Base-by-base conservation (phyloP, 352 stramenopile genomes). In the Phytopythium montanum region DNA sequence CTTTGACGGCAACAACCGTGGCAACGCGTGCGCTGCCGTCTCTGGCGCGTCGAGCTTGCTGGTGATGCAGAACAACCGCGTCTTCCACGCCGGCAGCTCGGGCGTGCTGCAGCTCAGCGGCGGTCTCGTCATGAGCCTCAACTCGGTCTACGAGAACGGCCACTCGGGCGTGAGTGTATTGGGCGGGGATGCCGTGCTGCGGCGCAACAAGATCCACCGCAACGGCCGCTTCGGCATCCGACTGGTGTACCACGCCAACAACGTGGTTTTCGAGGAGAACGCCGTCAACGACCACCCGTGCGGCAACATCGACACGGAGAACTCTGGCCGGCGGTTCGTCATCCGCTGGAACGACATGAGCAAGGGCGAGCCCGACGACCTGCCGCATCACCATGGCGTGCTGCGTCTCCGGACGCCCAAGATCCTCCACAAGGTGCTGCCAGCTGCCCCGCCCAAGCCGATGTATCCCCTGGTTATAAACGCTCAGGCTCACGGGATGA, bases 231-330 rank as follows among this genome's bases (percentile, higher is more conserved):
- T 91, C 63, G 85, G 85, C 8, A 77, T 94, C 54, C 70, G 85
- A 0, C 45, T 94, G 26, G 59, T 94, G 12, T 88, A 90, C 53
- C 80, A 90, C 31, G 75, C 82, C 0, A 73, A 74, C 14, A 83
- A 87, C 33, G 72, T 91, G 13, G 78, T 92, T n/a, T 59, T 94
- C 23, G 80, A 94, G 62, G 74, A 90, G 31, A 94, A 94, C 54
- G 59, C 76, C 3, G 70, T 94, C 23, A 69, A 73, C 23, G 68
- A 72, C n/a, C 81, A 94, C 25, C 48, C 72, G 14, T 94, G 85
- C 36, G 82, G 82, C 1, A 89, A 86, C 33, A 70, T 94, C 9
- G 85, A 94, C 49, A 70, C 83, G 0, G 85, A 94, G 50, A 86
- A 87, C 45, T 91, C 81, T 0, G 80, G 81, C 1, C 78, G 85